Base-by-base conservation (phyloP, 257 asterid species). In the Nicotiana undulata region DNA sequence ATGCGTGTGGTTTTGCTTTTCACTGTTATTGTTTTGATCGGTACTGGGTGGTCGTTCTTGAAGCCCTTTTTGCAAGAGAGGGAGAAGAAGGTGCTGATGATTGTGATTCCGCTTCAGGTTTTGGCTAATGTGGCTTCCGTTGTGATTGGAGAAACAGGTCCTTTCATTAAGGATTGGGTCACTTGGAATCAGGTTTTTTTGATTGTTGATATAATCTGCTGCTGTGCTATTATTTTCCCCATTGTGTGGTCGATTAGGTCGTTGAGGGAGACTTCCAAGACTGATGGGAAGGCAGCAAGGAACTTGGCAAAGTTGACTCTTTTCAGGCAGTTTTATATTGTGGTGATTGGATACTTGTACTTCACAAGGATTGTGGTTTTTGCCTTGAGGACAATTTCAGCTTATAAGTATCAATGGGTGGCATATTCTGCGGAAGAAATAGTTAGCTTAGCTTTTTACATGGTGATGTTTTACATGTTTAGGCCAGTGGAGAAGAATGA, bases 241-340 rank as follows among this genome's bases (percentile, higher is more conserved):
- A 92, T 92, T 56, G 97, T 95, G 60, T 95, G 99, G 99, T 94
- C 98, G 16, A 96, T 96, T 81, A 86, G 98, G 88, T 92, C 98
- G 1, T 77, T 96, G 90, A 92, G 97, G 94, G 98, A 96, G 87
- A 96, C 98, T 7, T 94, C 98, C 0, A 96, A 96, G 89, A 96
- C 98, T 0, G 98, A 96, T 56, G 99, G 99, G 82, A 96, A 96
- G 92, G 99, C 99, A 65, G 98, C 99, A 0, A 92, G 97, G 86
- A 94, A 94, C 79, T 90, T 96, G 84, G 90, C 97, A 0, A 96
- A 96, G 81, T 81, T 96, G 87, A 91, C 99, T 20, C 89, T 96
- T 65, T 96, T 96, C 84, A 94, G 99, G 92, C 97, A 92, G 92
- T 94, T 94, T 64, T 94, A 96, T 79, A 91, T 96, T 82, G 96